phyloP scores from a whole-genome alignment of 345 rosid genomes.

The Ceriops zippeliana region DNA sequence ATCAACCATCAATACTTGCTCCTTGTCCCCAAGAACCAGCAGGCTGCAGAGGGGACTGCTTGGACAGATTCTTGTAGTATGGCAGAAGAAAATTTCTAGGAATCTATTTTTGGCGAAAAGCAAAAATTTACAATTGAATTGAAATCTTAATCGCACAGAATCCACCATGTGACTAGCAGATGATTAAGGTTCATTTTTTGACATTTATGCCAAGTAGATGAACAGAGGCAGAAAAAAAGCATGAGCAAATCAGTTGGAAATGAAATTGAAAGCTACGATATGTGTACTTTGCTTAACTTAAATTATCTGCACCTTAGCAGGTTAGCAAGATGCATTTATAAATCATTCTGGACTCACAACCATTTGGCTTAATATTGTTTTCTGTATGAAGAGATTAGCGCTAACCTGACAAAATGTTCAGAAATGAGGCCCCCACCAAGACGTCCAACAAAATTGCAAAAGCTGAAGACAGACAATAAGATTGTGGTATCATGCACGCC shows the following conservation, averaged over 20 bases:
- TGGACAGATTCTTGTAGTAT: not conserved
- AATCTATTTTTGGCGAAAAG: not conserved
- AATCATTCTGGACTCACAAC: not conserved
- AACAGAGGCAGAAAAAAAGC: no score
- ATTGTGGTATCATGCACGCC: slow-evolving; percentile 51
- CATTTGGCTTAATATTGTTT: not conserved
- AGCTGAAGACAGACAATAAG: slow-evolving; percentile 61
- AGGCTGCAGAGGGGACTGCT: not conserved
- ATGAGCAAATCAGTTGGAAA: no score
- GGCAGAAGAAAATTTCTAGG: not conserved
- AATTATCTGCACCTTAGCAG: not conserved
- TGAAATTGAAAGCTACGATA: no score
- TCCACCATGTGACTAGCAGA: not conserved
- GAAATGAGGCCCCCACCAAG: slow-evolving; percentile 60
- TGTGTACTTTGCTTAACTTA: no score
- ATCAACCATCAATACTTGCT: not conserved
- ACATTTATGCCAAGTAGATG: not conserved
- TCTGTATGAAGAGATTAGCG: not conserved
- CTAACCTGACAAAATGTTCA: slow-evolving; percentile 65
- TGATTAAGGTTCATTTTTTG: not conserved
- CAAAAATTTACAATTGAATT: not conserved
- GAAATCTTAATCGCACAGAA: not conserved
- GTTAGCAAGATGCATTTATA: not conserved
- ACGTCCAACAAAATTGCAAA: slow-evolving; percentile 64
- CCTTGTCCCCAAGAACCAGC: no score